phyloP scores from a whole-genome alignment of 2,329 filamentous ascomycete genomes.

The Colletotrichum sublineola region DNA sequence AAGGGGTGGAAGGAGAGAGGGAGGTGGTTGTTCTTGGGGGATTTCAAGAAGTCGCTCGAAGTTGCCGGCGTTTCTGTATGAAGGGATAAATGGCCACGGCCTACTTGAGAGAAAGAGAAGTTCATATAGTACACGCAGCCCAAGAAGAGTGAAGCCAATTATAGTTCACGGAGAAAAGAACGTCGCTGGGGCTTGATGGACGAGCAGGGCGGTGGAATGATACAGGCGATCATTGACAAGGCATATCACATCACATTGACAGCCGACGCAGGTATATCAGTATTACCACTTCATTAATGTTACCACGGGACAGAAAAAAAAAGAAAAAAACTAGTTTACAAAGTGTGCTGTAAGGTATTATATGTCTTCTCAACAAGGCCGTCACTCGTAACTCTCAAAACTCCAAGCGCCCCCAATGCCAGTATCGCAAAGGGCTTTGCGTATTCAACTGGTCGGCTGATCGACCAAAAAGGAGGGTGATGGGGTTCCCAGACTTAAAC shows the following conservation, averaged over 20 bases:
- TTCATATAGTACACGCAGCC: too few relatives aligned
- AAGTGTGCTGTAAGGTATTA: conserved; percentile 16
- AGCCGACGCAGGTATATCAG: too few relatives aligned
- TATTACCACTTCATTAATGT: neutral
- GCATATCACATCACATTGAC: too few relatives aligned
- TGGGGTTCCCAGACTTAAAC: conserved; percentile 1
- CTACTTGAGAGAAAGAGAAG: too few relatives aligned
- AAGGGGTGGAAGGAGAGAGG: conserved; percentile 20
- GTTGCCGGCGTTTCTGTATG: neutral
- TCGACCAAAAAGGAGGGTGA: neutral
- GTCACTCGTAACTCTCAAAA: conserved; percentile 12
- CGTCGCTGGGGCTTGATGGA: too few relatives aligned
- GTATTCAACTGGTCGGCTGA: neutral
- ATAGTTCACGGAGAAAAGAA: too few relatives aligned
- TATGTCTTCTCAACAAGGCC: conserved; percentile 13
- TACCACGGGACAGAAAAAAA: neutral
- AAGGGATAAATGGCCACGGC: neutral
- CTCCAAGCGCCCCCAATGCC: neutral
- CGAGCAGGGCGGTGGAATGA: too few relatives aligned
- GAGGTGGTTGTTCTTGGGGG: conserved; percentile 2
- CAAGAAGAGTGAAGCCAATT: too few relatives aligned
- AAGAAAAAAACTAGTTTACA: neutral
- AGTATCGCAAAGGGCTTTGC: neutral
- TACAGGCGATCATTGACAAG: neutral
- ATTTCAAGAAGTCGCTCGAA: conserved; percentile 2